Conservation (phyloP, 75 land plant species). For the Pseudotsuga menziesii region DNA sequence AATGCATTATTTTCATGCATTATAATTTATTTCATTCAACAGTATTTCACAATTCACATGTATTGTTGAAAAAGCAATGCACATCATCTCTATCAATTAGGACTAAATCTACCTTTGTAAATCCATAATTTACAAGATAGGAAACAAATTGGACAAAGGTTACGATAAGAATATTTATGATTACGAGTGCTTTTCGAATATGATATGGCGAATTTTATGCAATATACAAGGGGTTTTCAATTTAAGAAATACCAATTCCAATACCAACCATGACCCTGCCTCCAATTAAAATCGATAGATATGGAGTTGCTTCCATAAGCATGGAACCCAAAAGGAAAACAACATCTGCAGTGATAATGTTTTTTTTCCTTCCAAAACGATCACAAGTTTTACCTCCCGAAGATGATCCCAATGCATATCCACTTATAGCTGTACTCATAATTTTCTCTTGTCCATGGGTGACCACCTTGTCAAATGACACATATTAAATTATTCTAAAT, state of each 20-base stretch:
- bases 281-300: conserved; percentile 20
- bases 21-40: neutral
- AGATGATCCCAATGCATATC: conserved; percentile 33
- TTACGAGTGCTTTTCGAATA: conserved; percentile 42
- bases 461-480: conserved; percentile 11
- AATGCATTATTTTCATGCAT: neutral
- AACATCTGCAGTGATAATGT: conserved; percentile 20
- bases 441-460: conserved; percentile 30
- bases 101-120: conserved; percentile 25
- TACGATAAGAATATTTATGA: conserved; percentile 38
- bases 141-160: conserved; percentile 43
- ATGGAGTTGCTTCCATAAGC: conserved; percentile 36
- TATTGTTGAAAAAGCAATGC: neutral
- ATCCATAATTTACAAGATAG: conserved; percentile 33
- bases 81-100: conserved; percentile 2
- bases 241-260: conserved; percentile 46
- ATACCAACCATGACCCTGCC: conserved; percentile 41
- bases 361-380: conserved; percentile 24
- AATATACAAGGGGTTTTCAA: conserved; percentile 46
- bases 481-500: neutral
- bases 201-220: conserved; percentile 47
- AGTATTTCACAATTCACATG: neutral
- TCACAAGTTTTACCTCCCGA: conserved; percentile 30
- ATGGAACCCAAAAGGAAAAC: conserved; percentile 25
- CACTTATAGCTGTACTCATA: conserved; percentile 36